phyloP scores from a whole-genome alignment of 2,329 filamentous ascomycete genomes.

The Fusarium neocosmosporiellum region DNA sequence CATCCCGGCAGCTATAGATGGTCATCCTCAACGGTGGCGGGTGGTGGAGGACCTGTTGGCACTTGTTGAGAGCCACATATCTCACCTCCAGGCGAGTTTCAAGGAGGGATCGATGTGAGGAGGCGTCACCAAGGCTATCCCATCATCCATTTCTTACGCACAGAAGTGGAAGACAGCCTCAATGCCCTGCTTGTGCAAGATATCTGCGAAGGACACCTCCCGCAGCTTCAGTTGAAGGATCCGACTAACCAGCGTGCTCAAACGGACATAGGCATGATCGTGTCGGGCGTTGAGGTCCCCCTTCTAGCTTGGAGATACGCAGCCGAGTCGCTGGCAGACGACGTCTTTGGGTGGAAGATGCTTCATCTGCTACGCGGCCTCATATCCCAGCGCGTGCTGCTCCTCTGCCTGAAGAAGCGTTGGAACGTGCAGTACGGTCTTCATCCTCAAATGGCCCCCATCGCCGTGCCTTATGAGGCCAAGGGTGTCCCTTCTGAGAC shows the following conservation, averaged over 20 bases:
- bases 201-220: slow-evolving; percentile 48
- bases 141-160: slow-evolving; percentile 65
- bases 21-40: slow-evolving; percentile 64
- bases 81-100: slow-evolving; percentile 51
- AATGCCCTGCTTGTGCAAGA: slow-evolving; percentile 53
- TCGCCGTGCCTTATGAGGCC: slow-evolving; percentile 75
- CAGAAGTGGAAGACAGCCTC: slow-evolving; percentile 58
- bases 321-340: slow-evolving; percentile 43
- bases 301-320: neutral
- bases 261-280: neutral
- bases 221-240: slow-evolving; percentile 22
- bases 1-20: slow-evolving; percentile 59
- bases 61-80: slow-evolving; percentile 53
- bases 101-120: slow-evolving; percentile 61
- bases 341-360: slow-evolving; percentile 45
- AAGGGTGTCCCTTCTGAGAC: slow-evolving; percentile 72
- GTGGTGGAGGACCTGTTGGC: slow-evolving; percentile 54
- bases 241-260: neutral
- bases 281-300: neutral
- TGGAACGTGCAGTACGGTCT: slow-evolving; percentile 76
- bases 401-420: slow-evolving; percentile 68
- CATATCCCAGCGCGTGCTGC: slow-evolving; percentile 66
- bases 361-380: slow-evolving; percentile 71
- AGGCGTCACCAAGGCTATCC: slow-evolving; percentile 59
- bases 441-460: slow-evolving; percentile 63